Percentiles rank a stretch among this genome's conserved stretches.
Evolutionary conservation across 345 rosid genomes (phyloP).

Genomic region (Sonneratia alba): DNA sequence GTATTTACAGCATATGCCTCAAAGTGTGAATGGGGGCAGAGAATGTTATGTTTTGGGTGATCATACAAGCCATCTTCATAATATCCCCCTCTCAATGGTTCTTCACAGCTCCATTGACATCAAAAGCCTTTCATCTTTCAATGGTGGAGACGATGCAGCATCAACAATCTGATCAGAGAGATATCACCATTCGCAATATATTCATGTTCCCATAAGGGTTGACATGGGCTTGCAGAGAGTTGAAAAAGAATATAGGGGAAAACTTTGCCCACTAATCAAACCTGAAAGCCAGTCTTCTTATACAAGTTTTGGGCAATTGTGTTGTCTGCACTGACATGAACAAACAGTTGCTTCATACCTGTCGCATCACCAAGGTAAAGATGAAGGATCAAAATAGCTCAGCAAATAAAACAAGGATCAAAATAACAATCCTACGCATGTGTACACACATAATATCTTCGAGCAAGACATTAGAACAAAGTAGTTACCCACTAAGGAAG

Average conservation of each 20-base stretch:
- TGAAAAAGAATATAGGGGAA: neutral
- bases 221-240: neutral
- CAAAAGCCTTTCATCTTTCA: conserved; percentile 16
- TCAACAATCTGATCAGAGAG: conserved; percentile 12
- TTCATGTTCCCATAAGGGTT: neutral
- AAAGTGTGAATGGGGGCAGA: neutral
- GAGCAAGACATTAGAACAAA: neutral
- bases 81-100: neutral
- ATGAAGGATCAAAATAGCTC: neutral
- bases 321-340: conserved; percentile 16
- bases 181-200: neutral
- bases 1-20: neutral
- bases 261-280: neutral
- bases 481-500: conserved; percentile 9
- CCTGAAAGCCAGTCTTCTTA: conserved; percentile 19
- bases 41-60: neutral
- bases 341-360: conserved; percentile 20
- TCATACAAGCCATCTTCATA: neutral
- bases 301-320: conserved; percentile 14
- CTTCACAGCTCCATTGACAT: conserved; percentile 18
- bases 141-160: conserved; percentile 7
- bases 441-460: neutral
- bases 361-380: conserved; percentile 7
- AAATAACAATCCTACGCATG: neutral
- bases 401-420: neutral